phyloP scores from a whole-genome alignment of 2,329 filamentous ascomycete genomes.

The Niveomyces coronatus region DNA sequence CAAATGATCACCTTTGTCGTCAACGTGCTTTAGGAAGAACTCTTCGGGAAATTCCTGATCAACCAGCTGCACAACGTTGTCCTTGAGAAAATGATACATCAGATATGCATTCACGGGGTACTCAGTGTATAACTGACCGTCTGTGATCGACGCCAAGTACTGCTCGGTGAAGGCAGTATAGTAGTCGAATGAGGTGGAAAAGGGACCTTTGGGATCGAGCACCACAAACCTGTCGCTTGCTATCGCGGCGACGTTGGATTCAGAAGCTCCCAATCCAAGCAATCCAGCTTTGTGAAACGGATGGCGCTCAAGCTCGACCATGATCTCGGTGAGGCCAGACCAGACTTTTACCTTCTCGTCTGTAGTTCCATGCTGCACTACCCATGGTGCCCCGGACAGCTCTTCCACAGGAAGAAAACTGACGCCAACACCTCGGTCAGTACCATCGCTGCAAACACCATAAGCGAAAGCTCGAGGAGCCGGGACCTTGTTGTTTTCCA shows the following conservation, averaged over 20 bases:
- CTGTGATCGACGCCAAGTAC: conserved; percentile 19
- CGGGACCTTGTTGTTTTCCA: conserved; percentile 20
- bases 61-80: conserved; percentile 12
- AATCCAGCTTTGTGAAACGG: conserved; percentile 18
- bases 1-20: conserved; percentile 39
- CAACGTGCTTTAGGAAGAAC: conserved; percentile 13
- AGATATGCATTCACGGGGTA: conserved; percentile 21
- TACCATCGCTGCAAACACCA: conserved; percentile 14
- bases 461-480: conserved; percentile 18
- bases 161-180: conserved; percentile 17
- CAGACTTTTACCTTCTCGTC: conserved; percentile 15
- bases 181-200: conserved; percentile 11
- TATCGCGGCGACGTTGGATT: conserved; percentile 14
- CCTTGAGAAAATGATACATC: conserved; percentile 27
- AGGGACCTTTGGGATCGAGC: conserved; percentile 14
- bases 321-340: conserved; percentile 17
- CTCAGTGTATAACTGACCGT: conserved; percentile 22
- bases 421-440: conserved; percentile 17
- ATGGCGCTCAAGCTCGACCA: conserved; percentile 18
- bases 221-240: conserved; percentile 21
- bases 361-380: conserved; percentile 6
- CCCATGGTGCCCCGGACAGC: conserved; percentile 17
- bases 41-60: neutral
- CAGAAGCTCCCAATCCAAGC: conserved; percentile 10
- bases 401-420: conserved; percentile 20